Evolutionary conservation across 139 green algal genomes (phyloP).

Genomic region (Diplosphaera chodatii): DNA sequence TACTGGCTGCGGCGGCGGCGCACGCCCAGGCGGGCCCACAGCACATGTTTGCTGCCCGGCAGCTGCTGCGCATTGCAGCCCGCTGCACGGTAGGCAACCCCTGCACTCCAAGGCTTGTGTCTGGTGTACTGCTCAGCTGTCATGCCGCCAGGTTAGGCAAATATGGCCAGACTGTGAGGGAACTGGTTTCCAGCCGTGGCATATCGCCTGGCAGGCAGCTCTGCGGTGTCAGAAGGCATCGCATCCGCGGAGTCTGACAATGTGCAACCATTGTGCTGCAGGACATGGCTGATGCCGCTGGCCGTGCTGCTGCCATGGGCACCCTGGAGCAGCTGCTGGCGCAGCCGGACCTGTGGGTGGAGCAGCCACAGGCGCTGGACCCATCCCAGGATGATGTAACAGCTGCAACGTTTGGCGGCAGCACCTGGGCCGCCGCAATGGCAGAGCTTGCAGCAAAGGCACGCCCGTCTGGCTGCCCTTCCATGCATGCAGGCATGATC

Average conservation of each 20-base stretch:
- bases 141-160: too few relatives aligned
- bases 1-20: conserved; percentile 23
- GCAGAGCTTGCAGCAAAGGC: conserved; percentile 13
- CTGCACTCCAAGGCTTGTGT: too few relatives aligned
- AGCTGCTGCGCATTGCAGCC: conserved; percentile 40
- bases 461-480: too few relatives aligned
- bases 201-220: too few relatives aligned
- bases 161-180: too few relatives aligned
- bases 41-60: conserved; percentile 27
- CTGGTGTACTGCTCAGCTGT: too few relatives aligned
- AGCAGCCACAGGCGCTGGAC: not conserved
- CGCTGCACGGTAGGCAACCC: conserved; percentile 25
- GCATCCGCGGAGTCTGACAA: too few relatives aligned
- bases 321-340: conserved; percentile 28
- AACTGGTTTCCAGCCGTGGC: too few relatives aligned
- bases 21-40: conserved; percentile 23
- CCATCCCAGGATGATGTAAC: not conserved
- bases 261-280: too few relatives aligned
- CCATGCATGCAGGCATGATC: too few relatives aligned
- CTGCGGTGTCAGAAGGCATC: too few relatives aligned
- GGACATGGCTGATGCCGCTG: conserved; percentile 40
- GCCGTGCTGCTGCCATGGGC: conserved; percentile 12
- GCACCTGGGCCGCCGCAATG: conserved; percentile 20
- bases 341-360: not conserved
- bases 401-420: not conserved